Evolutionary conservation across 1,139 yeast species (phyloP), one percentile per base, ranked within the genome.

Genomic region (Diutina siamensis): DNA sequence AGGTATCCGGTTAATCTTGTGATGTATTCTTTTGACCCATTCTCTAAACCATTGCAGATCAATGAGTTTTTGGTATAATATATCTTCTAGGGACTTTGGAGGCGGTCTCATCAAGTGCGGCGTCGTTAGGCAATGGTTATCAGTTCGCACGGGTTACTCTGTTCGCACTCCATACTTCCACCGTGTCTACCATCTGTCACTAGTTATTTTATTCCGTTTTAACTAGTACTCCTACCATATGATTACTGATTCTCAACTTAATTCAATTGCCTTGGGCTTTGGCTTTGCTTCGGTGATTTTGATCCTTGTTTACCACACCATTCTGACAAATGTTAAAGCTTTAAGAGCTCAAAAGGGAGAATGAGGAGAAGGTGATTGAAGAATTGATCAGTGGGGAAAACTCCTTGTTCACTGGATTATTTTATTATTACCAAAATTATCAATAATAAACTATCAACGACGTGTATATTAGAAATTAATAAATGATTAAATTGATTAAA

Each of bases 191-290:
- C 17, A 32, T 7, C 28, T 7, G 10, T 7, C 28, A 25, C 28
- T 7, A 7, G 28, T 25, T n/a, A n/a, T n/a, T n/a, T n/a, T n/a
- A n/a, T n/a, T n/a, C n/a, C n/a, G n/a, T n/a, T n/a, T n/a, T n/a
- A n/a, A n/a, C n/a, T n/a, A n/a, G n/a, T n/a, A n/a, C n/a, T n/a
- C n/a, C n/a, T n/a, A n/a, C n/a, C n/a, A n/a, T n/a, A 88, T 87
- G 96, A 88, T 88, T 57, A 71, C 84, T 20, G 96, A 87, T 69
- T 68, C 70, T 49, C 92, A 87, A 63, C 74, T 88, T 60, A 80
- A 87, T 60, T 67, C 76, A 44, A 68, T 86, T 46, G 94, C 87
- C 46, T 72, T 85, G 46, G 64, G 78, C n/a, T 81, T 84, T 55
- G 97, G 96, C 5, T 62, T 86, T 48, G 64, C 78, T 12, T 80